These are phyloP conservation scores for Lophiotrema nucula DNA, from an alignment of 495 filamentous ascomycete genomes.

Conservation along the genomic window DNA sequence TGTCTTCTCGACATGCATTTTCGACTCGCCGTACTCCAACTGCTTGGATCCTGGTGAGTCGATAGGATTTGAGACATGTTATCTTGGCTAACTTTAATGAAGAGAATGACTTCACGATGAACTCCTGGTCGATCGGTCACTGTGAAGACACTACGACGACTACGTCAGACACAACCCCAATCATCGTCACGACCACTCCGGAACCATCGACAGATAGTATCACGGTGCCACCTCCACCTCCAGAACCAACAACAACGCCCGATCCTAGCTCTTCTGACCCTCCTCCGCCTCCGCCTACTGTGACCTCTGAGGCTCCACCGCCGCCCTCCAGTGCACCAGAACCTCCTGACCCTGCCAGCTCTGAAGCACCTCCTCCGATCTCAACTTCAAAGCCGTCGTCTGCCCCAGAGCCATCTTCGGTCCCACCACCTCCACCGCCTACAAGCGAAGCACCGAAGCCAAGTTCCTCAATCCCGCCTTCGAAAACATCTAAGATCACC, in stretches of 20 bases:
- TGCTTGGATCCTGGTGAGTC: constrained; percentile 18
- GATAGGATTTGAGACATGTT: background rate
- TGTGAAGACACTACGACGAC: background rate
- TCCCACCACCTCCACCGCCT: background rate
- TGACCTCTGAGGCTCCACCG: background rate
- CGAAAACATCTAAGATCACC: constrained; percentile 1
- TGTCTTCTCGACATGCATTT: constrained; percentile 4
- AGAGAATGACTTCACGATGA: constrained; percentile 10
- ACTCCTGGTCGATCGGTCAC: constrained; percentile 9
- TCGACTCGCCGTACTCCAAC: constrained; percentile 4
- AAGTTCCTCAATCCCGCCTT: background rate
- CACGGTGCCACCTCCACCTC: background rate
- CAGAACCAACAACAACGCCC: background rate
- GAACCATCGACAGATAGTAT: too few species aligned
- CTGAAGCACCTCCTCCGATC: background rate
- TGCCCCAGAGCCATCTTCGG: background rate
- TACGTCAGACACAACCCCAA: too few species aligned
- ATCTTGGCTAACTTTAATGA: too few species aligned
- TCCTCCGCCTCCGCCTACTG: background rate
- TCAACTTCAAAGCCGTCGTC: background rate
- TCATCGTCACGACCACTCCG: too few species aligned
- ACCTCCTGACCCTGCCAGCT: background rate
- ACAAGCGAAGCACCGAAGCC: background rate
- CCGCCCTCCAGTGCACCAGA: background rate
- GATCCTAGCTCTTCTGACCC: background rate